These are phyloP conservation scores for Paramarasmius palmivorus DNA, from an alignment of 1,284 basidiomycete genomes.

Conservation along the genomic window DNA sequence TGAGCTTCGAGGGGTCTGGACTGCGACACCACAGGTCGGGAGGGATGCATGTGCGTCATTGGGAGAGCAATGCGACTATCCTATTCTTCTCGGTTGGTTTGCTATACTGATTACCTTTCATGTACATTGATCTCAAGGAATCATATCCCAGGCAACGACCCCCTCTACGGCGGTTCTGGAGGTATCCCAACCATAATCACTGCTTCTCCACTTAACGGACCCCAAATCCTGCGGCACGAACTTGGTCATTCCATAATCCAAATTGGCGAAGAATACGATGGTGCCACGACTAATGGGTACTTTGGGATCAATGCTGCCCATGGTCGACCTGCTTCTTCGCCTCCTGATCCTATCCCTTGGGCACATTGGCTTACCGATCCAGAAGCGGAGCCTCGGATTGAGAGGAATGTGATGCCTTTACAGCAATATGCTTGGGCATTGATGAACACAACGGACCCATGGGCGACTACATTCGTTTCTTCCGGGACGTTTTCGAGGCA, in stretches of 20 bases:
- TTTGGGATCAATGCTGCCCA: conserved; percentile 71
- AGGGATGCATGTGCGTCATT: conserved; percentile 68
- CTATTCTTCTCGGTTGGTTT: conserved; percentile 70
- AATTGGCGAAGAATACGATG: conserved; percentile 88
- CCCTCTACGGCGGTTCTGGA: conserved; percentile 82
- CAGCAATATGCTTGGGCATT: conserved; percentile 78
- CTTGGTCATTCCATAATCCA: conserved; percentile 81
- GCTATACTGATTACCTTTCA: neutral
- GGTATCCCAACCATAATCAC: conserved; percentile 87
- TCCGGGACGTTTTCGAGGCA: conserved; percentile 65
- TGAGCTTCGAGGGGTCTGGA: conserved; percentile 79
- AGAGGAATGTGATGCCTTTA: conserved; percentile 75
- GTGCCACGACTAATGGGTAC: conserved; percentile 67
- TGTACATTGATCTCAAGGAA: neutral
- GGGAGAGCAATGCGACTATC: conserved; percentile 72
- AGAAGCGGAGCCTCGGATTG: conserved; percentile 41
- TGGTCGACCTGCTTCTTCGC: conserved; percentile 36
- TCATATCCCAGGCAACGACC: conserved; percentile 69
- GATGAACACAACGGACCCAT: conserved; percentile 61
- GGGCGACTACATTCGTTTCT: conserved; percentile 64
- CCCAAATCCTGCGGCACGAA: conserved; percentile 80
- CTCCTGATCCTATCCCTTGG: conserved; percentile 71
- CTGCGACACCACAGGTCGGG: conserved; percentile 65
- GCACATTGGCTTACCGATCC: conserved; percentile 63
- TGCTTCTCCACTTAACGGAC: conserved; percentile 75